Base-by-base conservation (phyloP, 2,329 filamentous ascomycete species). In the Pyrenophora teres region DNA sequence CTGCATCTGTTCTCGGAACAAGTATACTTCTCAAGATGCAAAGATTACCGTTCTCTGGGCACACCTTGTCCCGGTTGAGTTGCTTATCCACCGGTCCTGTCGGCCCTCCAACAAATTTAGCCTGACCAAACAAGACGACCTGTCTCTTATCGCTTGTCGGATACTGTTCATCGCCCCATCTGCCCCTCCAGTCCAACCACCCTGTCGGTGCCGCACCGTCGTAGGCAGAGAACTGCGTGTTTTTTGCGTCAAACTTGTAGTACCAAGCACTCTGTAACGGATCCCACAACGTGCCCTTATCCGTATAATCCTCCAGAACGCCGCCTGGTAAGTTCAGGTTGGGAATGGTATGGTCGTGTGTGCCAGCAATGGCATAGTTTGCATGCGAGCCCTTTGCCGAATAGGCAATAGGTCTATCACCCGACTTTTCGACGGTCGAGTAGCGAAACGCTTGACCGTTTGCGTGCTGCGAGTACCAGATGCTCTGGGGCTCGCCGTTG, bases 381-480 rank as follows among this genome's bases (percentile, higher is more conserved):
- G 86, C 86, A 68, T 89, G 86, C 0, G 80, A 81, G 7, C 86
- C 86, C 41, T 82, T 82, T 0, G 81, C 80, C 1, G 80, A 80
- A 67, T 85, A 88, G 19, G 76, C 74, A 25, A 87, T 71, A 1
- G 85, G 84, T 10, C 84, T 74, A 2, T 74, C 63, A 2, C 78
- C 79, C 38, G 87, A 84, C 55, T 86, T 78, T 1, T 68, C 59
- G 10, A 82, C 74, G 1, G 78, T 75, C 3, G 72, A 58, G 63
- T 86, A 88, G 2, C 76, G 78, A 68, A 87, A 88, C 1, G 86
- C 85, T 68, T 88, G 76, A 4, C 86, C 86, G 55, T 80, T 78
- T 25, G 77, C 71, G 66, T 88, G 86, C 64, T 88, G 85, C 45
- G 80, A 83, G 64, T 80, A 87, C 83, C 84, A 88, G 10, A 88